These are phyloP conservation scores for Ceratocystis cacaofunesta DNA, from an alignment of 2,329 filamentous ascomycete genomes.

Conservation along the genomic window DNA sequence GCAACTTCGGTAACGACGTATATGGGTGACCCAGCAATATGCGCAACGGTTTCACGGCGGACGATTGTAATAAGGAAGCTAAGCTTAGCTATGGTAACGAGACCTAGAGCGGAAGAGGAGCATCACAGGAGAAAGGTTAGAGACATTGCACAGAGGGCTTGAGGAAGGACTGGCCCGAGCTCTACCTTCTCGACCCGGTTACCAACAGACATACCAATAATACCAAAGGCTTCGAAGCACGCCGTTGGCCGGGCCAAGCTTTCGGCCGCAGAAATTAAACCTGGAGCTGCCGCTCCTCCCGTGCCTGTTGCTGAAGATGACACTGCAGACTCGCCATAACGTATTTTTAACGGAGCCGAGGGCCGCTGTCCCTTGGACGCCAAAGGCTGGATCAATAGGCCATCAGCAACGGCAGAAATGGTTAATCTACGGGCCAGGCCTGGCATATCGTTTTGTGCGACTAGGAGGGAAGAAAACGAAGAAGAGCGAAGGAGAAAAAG, in stretches of 20 bases:
- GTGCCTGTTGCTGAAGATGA: slow-evolving; percentile 5
- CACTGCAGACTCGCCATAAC: slow-evolving; percentile 41
- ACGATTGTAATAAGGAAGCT: slow-evolving; percentile 81
- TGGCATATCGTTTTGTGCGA: slow-evolving; percentile 47
- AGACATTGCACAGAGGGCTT: too few species aligned
- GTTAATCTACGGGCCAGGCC: slow-evolving; percentile 64
- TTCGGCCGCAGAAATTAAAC: slow-evolving; percentile 24
- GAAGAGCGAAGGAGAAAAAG: slow-evolving; percentile 12
- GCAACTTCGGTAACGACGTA: slow-evolving; percentile 83
- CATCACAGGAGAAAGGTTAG: background rate
- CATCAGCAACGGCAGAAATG: slow-evolving; percentile 68
- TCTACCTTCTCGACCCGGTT: background rate
- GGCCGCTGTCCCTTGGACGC: slow-evolving; percentile 43
- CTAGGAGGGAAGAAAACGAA: slow-evolving; percentile 17
- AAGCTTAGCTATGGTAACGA: slow-evolving; percentile 66
- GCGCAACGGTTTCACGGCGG: slow-evolving; percentile 73
- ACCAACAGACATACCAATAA: slow-evolving; percentile 34
- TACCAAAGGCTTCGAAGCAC: slow-evolving; percentile 45
- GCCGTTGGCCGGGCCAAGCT: slow-evolving; percentile 28
- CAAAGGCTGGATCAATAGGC: slow-evolving; percentile 64
- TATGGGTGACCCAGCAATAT: slow-evolving; percentile 65
- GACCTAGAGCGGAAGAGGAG: slow-evolving; percentile 37
- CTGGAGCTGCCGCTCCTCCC: background rate
- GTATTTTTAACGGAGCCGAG: slow-evolving; percentile 48
- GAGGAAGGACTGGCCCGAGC: too few species aligned